Conservation (phyloP, 108 stramenopile species). For the Pseudonitzschia multistriata region DNA sequence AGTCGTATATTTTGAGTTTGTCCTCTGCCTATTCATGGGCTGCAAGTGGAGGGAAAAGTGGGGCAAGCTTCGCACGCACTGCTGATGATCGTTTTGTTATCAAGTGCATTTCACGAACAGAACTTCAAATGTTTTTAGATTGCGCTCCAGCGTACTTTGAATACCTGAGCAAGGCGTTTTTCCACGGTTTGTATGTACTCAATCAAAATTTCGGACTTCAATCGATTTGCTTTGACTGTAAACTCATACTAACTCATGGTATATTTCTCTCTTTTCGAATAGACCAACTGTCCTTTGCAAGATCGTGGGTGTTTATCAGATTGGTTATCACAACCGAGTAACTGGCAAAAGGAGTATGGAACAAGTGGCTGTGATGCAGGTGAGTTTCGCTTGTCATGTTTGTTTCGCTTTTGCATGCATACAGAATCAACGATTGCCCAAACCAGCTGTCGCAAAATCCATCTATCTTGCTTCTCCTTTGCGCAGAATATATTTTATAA, state of each 20-base stretch:
- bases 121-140: conserved; percentile 97
- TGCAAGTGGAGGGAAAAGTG: conserved; percentile 93
- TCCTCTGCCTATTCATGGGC: conserved; percentile 84
- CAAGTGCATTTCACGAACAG: conserved; percentile 91
- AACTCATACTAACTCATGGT: conserved; percentile 9
- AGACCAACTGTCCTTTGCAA: conserved; percentile 90
- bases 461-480: background rate
- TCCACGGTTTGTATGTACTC: conserved; percentile 81
- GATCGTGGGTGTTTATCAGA: conserved; percentile 97
- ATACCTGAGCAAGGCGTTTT: conserved; percentile 93
- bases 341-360: conserved; percentile 95
- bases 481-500: conserved; percentile 92
- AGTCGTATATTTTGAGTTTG: conserved; percentile 78
- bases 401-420: conserved; percentile 3
- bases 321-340: conserved; percentile 90
- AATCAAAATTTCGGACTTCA: too few relatives aligned
- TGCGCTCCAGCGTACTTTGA: conserved; percentile 97
- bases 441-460: conserved; percentile 4
- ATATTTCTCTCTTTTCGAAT: background rate
- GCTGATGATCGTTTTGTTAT: conserved; percentile 91
- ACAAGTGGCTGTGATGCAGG: conserved; percentile 93
- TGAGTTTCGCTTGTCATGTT: conserved; percentile 7
- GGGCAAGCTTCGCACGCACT: conserved; percentile 83
- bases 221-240: background rate
- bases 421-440: background rate